phyloP scores from a whole-genome alignment of 106 monocot genomes.

The Dioscorea alata region DNA sequence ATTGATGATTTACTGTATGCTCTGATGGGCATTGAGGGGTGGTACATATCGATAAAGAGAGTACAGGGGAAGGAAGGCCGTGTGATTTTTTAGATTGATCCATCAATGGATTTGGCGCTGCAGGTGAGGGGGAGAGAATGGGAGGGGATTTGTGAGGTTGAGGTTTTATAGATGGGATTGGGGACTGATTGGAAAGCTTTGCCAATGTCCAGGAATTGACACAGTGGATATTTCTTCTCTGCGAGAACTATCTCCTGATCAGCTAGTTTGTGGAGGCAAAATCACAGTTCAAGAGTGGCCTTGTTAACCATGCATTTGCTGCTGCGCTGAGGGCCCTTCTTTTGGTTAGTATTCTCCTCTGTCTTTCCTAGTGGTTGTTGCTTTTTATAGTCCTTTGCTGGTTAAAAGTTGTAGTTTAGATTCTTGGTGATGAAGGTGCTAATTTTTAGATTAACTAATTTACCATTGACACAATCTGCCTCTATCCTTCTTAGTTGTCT shows the following conservation, averaged over 20 bases:
- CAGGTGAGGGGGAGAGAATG: conserved; percentile 37
- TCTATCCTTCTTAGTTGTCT: too few relatives aligned
- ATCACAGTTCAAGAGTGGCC: conserved; percentile 78
- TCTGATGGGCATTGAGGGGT: conserved; percentile 84
- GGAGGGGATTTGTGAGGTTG: background rate
- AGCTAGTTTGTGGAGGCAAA: conserved; percentile 86
- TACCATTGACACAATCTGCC: too few relatives aligned
- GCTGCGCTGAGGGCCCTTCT: conserved; percentile 84
- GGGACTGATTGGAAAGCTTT: background rate
- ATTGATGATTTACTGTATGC: conserved; percentile 88
- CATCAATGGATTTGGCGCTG: conserved; percentile 79
- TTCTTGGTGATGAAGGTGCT: too few relatives aligned
- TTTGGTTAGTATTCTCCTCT: conserved; percentile 35
- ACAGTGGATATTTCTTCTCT: conserved; percentile 75
- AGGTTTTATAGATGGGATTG: background rate
- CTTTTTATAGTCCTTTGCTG: too few relatives aligned
- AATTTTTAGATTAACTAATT: too few relatives aligned
- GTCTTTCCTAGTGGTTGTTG: too few relatives aligned
- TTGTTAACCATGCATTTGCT: conserved; percentile 94
- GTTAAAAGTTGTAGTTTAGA: too few relatives aligned
- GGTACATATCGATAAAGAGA: conserved; percentile 83
- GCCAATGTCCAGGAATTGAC: conserved; percentile 64
- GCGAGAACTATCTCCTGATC: conserved; percentile 65
- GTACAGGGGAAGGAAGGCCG: conserved; percentile 57
- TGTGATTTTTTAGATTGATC: conserved; percentile 69